phyloP scores from a whole-genome alignment of 1,284 basidiomycete species.

The Cutaneotrichosporon daszewskae region DNA sequence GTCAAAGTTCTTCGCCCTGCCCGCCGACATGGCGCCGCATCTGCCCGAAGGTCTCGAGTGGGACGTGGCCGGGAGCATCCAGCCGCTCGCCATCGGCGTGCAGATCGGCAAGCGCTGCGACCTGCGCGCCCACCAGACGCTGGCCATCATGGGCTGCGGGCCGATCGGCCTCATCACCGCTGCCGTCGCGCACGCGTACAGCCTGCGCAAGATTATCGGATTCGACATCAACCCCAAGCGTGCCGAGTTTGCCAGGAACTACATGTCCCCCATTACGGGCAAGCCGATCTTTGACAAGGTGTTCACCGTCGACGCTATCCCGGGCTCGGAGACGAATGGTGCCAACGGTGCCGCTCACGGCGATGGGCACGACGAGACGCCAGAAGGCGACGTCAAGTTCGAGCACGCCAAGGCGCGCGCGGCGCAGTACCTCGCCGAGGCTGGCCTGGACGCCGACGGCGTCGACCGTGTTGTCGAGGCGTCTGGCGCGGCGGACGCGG shows the following conservation, averaged over 20 bases:
- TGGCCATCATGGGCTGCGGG: constrained; percentile 45
- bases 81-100: constrained; percentile 65
- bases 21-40: constrained; percentile 45
- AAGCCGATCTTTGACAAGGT: constrained; percentile 40
- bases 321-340: constrained; percentile 2
- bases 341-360: constrained; percentile 20
- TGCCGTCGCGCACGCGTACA: constrained; percentile 51
- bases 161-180: constrained; percentile 50
- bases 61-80: constrained; percentile 60
- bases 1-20: constrained; percentile 38
- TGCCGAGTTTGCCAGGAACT: constrained; percentile 77
- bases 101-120: constrained; percentile 41
- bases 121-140: constrained; percentile 36
- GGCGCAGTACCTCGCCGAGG: constrained; percentile 23
- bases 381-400: constrained; percentile 37
- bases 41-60: constrained; percentile 47
- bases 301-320: constrained; percentile 28
- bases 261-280: constrained; percentile 48
- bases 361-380: constrained; percentile 14
- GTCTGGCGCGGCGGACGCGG: constrained; percentile 58
- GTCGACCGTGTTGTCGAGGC: constrained; percentile 60
- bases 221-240: constrained; percentile 70
- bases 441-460: constrained; percentile 46
- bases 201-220: constrained; percentile 40
- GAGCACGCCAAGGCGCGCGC: constrained; percentile 34